Base-by-base conservation (phyloP, 306 rosid genomes). In the Cucurbita ficifolia region DNA sequence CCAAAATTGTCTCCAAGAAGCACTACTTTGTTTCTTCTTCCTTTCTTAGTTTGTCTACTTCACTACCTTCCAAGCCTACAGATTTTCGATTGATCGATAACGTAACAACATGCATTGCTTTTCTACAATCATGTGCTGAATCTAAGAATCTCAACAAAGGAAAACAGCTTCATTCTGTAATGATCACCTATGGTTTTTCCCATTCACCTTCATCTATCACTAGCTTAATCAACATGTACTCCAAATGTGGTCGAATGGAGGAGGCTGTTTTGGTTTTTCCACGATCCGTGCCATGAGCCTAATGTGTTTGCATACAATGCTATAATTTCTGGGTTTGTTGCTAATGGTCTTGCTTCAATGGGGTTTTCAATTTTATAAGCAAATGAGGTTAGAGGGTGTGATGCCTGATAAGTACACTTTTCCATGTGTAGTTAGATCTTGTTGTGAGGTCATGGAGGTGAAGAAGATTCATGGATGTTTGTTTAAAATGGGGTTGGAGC, bases 181-280 rank as follows among this genome's bases (percentile, higher is more conserved):
- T 90, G 70, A 74, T 93, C 75, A 84, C 78, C 72, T 83, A 76
- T 80, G 87, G 86, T 9, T 86, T 84, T 76, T 84, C 82, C 73
- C 40, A 58, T 57, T 88, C 86, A 57, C 91, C 93, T 2, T 79
- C 67, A 2, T 79, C 88, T 67, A 29, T 87, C 76, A 92, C 96
- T 5, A 88, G 95, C 83, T 89, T 90, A 54, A 86, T 92, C 80
- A 92, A 83, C 82, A 87, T 88, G 96, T 92, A 90, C 80, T 82
- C 96, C 80, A 91, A 91, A 80, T 88, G 98, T 78, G 62, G 70
- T 72, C 83, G 51, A 29, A 79, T 87, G 78, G 43, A 74, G 22
- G 72, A 87, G 14, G 89, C 97, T 10, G 21, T 88, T 74, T 76
- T 57, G 51, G 85, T 87, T 54, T n/a, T 90, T 90, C 76, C 67